A percentile compares a stretch with the other conserved stretches of the same genome.
Conservation (phyloP, 129 eudicot genomes). For the carrot (Daucus carota) region DH1_v3.0 NC_030386.2:33351501-33352000, state of each 20-base stretch:
- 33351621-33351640: slow-evolving; percentile 10
- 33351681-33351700: not conserved
- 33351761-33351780: not conserved
- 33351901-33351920: not conserved
- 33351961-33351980: too few species aligned
- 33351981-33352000: too few species aligned
- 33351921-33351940: too few species aligned
- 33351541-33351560: slow-evolving; percentile 36
- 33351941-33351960: too few species aligned
- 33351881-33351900: not conserved
- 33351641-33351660: slow-evolving; percentile 5
- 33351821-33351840: not conserved
- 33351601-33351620: slow-evolving; percentile 32
- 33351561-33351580: slow-evolving; percentile 55
- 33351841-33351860: not conserved
- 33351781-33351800: not conserved
- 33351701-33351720: not conserved
- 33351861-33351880: not conserved
- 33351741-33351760: not conserved
- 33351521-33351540: slow-evolving; percentile 38
- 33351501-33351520: slow-evolving; percentile 58
- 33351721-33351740: not conserved
- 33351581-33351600: slow-evolving; percentile 24
- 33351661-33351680: not conserved
- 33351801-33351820: not conserved